phyloP scores from a whole-genome alignment of 1,284 basidiomycete species.

The Ustilago curta region DNA sequence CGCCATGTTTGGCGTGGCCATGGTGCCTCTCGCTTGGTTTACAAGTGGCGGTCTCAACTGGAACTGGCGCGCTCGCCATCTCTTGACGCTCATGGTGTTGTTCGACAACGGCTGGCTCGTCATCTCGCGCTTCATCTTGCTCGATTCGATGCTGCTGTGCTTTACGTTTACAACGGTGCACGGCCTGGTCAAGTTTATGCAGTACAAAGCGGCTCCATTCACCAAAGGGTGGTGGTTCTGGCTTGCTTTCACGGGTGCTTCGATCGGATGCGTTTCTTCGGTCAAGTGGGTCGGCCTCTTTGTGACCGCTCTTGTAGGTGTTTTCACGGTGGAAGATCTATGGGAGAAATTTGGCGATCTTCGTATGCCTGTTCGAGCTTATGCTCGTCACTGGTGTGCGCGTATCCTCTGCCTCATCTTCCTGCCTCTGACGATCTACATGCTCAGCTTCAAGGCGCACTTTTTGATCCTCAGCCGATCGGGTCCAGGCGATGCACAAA shows the following conservation, averaged over 20 bases:
- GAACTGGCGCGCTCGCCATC: conserved; percentile 87
- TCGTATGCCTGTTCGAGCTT: conserved; percentile 85
- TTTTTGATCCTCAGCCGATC: conserved; percentile 93
- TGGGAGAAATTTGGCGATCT: conserved; percentile 99
- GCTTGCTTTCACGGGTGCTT: conserved; percentile 88
- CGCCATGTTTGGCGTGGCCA: conserved; percentile 90
- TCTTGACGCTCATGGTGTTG: conserved; percentile 93
- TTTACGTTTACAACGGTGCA: conserved; percentile 98
- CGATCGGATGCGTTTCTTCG: conserved; percentile 94
- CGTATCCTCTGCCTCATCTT: conserved; percentile 87
- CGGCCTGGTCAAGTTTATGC: conserved; percentile 93
- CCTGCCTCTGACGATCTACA: conserved; percentile 89
- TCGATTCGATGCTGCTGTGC: conserved; percentile 97
- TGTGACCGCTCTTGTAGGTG: conserved; percentile 89
- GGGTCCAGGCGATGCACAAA: conserved; percentile 96
- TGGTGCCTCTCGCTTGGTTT: conserved; percentile 96
- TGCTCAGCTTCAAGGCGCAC: conserved; percentile 93
- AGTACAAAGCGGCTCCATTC: conserved; percentile 87
- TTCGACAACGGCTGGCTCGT: conserved; percentile 91
- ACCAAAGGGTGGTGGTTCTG: conserved; percentile 96
- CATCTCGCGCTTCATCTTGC: conserved; percentile 95
- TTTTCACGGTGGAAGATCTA: conserved; percentile 96
- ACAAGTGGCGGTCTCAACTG: conserved; percentile 95
- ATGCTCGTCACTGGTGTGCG: conserved; percentile 90
- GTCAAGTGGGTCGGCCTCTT: conserved; percentile 98